These are phyloP conservation scores for Thelephora aurantiotincta DNA, from an alignment of 768 basidiomycete genomes.

Conservation along the genomic window DNA sequence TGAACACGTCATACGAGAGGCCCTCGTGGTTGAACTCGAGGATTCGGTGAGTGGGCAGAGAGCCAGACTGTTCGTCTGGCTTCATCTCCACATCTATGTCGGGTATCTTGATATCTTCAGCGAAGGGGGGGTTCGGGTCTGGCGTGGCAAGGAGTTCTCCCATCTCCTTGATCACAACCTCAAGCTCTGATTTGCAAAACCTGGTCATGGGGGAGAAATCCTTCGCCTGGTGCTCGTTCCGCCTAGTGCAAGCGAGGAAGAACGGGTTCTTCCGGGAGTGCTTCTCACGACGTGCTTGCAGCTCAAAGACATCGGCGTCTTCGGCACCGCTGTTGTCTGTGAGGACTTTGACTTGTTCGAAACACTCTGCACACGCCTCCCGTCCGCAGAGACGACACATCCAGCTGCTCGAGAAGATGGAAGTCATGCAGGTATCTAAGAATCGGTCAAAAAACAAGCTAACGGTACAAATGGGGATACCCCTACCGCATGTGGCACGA, in stretches of 20 bases:
- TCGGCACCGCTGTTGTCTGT: constrained; percentile 33
- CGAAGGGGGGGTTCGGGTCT: constrained; percentile 5
- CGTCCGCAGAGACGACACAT: constrained; percentile 87
- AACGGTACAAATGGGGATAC: neutral
- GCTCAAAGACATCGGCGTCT: constrained; percentile 31
- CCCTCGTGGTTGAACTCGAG: constrained; percentile 29
- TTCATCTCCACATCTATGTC: neutral
- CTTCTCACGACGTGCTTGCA: constrained; percentile 41
- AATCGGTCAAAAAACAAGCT: constrained; percentile 6
- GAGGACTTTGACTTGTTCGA: constrained; percentile 48
- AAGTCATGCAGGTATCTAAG: constrained; percentile 86
- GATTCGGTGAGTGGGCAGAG: constrained; percentile 31
- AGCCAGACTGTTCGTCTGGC: neutral
- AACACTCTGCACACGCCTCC: constrained; percentile 82
- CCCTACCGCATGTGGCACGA: constrained; percentile 73
- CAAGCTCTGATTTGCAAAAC: constrained; percentile 52
- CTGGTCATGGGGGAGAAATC: constrained; percentile 75
- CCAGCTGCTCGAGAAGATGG: constrained; percentile 81
- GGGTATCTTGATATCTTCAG: neutral
- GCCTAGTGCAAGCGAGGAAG: constrained; percentile 57
- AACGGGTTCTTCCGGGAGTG: constrained; percentile 55
- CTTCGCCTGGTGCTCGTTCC: constrained; percentile 51
- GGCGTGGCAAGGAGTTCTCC: constrained; percentile 29
- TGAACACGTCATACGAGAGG: constrained; percentile 48
- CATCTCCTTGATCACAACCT: constrained; percentile 56